Conservation (phyloP, 192 early-diverging fungal genomes). For the Podila clonocystis region DNA sequence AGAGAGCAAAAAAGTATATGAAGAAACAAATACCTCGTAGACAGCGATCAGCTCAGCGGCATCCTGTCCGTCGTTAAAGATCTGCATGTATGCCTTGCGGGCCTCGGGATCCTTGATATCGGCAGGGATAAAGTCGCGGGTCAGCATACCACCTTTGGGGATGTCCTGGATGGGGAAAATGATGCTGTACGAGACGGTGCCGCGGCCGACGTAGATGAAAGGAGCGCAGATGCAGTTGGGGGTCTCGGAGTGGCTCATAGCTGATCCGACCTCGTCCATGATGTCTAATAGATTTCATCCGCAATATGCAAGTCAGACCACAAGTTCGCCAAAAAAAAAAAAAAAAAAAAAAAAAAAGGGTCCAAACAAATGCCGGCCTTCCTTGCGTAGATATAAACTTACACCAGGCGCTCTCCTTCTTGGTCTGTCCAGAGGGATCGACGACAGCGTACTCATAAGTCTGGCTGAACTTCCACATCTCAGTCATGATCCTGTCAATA, state of each 20-base stretch:
- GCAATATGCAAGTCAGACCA: not conserved
- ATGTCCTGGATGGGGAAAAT: slow-evolving; percentile 71
- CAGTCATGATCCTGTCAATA: slow-evolving; percentile 39
- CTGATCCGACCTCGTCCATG: slow-evolving; percentile 73
- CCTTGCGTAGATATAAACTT: slow-evolving; percentile 3
- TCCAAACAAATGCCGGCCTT: not conserved
- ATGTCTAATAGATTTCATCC: slow-evolving; percentile 22
- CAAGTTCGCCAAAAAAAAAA: not conserved
- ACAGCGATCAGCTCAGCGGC: slow-evolving; percentile 45
- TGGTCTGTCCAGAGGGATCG: slow-evolving; percentile 54
- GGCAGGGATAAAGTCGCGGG: slow-evolving; percentile 68
- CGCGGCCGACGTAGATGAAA: slow-evolving; percentile 66
- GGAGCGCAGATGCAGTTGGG: slow-evolving; percentile 72
- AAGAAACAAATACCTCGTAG: slow-evolving; percentile 27
- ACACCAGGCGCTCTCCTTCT: slow-evolving; percentile 61
- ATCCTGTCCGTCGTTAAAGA: slow-evolving; percentile 48
- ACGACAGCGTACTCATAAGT: slow-evolving; percentile 63
- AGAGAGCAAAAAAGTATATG: not conserved
- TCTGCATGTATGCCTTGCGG: slow-evolving; percentile 64
- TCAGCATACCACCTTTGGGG: slow-evolving; percentile 56
- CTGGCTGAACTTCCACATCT: slow-evolving; percentile 63
- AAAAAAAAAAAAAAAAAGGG: too few species aligned
- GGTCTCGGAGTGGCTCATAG: slow-evolving; percentile 65
- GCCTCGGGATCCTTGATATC: slow-evolving; percentile 59
- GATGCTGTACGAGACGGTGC: slow-evolving; percentile 69